A percentile compares a stretch with the other conserved stretches of the same genome.
Evolutionary conservation across 805 yeast species (phyloP).

Genomic region (Suhomyces sp.): DNA sequence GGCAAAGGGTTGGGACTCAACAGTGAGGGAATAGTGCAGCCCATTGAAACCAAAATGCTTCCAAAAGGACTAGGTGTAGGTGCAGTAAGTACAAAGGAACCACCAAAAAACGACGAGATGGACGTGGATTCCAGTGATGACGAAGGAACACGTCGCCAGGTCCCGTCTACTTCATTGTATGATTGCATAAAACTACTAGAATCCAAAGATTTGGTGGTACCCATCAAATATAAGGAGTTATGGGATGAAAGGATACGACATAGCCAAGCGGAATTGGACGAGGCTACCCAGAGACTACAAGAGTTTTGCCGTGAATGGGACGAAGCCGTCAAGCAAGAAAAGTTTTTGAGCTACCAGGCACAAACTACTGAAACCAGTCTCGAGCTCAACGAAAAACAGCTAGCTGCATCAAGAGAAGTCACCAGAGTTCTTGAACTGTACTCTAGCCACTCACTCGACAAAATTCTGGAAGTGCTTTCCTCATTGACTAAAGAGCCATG

Average conservation of each 20-base stretch:
- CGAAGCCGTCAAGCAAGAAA: slow-evolving; percentile 9
- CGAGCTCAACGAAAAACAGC: background rate
- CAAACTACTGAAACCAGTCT: background rate
- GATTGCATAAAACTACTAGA: slow-evolving; percentile 37
- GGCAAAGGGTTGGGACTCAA: slow-evolving; percentile 83
- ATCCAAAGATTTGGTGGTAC: slow-evolving; percentile 31
- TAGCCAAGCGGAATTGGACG: slow-evolving; percentile 8
- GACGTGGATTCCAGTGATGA: slow-evolving; percentile 22
- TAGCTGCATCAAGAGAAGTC: slow-evolving; percentile 3
- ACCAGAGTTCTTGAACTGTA: background rate
- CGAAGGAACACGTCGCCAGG: slow-evolving; percentile 9
- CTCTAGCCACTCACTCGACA: background rate
- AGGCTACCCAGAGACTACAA: slow-evolving; percentile 13
- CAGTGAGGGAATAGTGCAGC: slow-evolving; percentile 73
- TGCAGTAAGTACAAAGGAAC: slow-evolving; percentile 42
- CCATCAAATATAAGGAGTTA: slow-evolving; percentile 30
- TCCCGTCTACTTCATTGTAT: slow-evolving; percentile 21
- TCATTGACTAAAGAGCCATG: background rate
- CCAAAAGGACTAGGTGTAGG: slow-evolving; percentile 77
- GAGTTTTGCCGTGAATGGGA: slow-evolving; percentile 14
- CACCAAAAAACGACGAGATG: slow-evolving; percentile 4
- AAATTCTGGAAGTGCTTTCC: background rate
- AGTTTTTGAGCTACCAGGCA: slow-evolving; percentile 8
- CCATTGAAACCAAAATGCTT: slow-evolving; percentile 67
- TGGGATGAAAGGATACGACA: slow-evolving; percentile 21